Percentiles rank a stretch among this genome's conserved stretches.
Conservation (phyloP, 2,329 filamentous ascomycete genomes). For the Xylariomycetidae sp. region DNA sequence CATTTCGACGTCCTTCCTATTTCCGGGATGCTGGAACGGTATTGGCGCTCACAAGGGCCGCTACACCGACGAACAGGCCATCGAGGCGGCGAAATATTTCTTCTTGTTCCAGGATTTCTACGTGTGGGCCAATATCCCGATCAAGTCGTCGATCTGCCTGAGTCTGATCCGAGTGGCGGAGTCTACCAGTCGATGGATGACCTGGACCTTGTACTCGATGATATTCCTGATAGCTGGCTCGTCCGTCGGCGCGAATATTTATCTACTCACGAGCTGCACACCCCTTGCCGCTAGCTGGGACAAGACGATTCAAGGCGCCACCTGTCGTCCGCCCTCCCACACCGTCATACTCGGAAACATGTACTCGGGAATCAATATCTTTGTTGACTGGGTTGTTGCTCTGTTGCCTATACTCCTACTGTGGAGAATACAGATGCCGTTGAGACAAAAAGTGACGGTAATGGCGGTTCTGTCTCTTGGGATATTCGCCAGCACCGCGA, state of each 20-base stretch:
- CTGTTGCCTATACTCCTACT: slow-evolving; percentile 10
- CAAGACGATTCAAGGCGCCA: background rate
- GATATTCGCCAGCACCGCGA: slow-evolving; percentile 10
- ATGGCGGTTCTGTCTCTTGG: slow-evolving; percentile 12
- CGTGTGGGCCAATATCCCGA: slow-evolving; percentile 7
- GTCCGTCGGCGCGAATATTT: slow-evolving; percentile 5
- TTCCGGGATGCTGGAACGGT: slow-evolving; percentile 4
- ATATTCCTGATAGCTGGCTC: background rate
- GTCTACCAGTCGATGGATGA: too few relatives aligned
- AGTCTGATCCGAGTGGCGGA: too few relatives aligned
- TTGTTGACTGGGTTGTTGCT: slow-evolving; percentile 8
- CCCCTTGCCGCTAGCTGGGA: slow-evolving; percentile 4
- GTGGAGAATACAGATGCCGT: slow-evolving; percentile 7
- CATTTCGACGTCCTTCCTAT: slow-evolving; percentile 2
- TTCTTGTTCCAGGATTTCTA: slow-evolving; percentile 9
- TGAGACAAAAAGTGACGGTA: slow-evolving; percentile 4
- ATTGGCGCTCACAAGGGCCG: slow-evolving; percentile 3
- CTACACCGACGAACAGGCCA: slow-evolving; percentile 2
- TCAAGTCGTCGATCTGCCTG: slow-evolving; percentile 7
- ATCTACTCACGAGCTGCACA: slow-evolving; percentile 3
- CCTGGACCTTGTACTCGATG: slow-evolving; percentile 2
- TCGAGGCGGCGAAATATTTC: slow-evolving; percentile 4
- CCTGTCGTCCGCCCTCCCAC: slow-evolving; percentile 1
- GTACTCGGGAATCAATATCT: slow-evolving; percentile 12
- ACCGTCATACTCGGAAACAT: slow-evolving; percentile 1